Evolutionary conservation across 768 basidiomycete genomes (phyloP), one percentile per base, ranked within the genome.

Genomic region (Trametes coccinea): DNA sequence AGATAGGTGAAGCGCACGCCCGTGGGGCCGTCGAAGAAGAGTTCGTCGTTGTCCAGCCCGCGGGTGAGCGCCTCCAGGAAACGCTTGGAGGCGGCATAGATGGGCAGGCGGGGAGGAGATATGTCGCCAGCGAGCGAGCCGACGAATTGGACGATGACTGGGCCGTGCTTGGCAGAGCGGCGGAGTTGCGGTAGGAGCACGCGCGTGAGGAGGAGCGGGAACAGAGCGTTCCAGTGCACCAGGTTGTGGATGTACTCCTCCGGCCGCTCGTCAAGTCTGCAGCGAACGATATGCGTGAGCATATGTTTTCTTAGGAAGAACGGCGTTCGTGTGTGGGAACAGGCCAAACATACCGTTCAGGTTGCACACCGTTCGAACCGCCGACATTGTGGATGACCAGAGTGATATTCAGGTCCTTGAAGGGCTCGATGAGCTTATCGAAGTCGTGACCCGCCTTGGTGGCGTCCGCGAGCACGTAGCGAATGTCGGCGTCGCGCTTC

Each of bases 341-440:
- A 22, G 22, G 37, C 54, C 31, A 31, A 1, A 61, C 67, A 11
- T 13, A 71, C 72, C 60, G 66, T 33, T 65, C 47, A 1, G 48
- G 48, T 39, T 40, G 53, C 7, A 56, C 50, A 11, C 34, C 43
- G 2, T 56, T 56, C 0, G 44, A 49, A 8, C 65, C 61, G 1
- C 70, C 70, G n/a, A 70, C 72, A 56, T 73, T 73, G 59, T 73
- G 61, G 2, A 71, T 37, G 22, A 73, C 61, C n/a, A 69, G 34
- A 4, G 72, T 71, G 47, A 73, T 66, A 58, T 73, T 62, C 33
- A 73, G 47, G n/a, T 66, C 68, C 33, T 60, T 64, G 57, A 64
- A 70, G 11, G 63, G 66, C 50, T 48, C 64, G 7, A 68, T 34
- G 33, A 67, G 49, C 16, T 48, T 53, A 29, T 39, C 65, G 27